These are phyloP conservation scores for Cutaneotrichosporon mucoides DNA, from an alignment of 1,284 basidiomycete genomes.

Conservation along the genomic window DNA sequence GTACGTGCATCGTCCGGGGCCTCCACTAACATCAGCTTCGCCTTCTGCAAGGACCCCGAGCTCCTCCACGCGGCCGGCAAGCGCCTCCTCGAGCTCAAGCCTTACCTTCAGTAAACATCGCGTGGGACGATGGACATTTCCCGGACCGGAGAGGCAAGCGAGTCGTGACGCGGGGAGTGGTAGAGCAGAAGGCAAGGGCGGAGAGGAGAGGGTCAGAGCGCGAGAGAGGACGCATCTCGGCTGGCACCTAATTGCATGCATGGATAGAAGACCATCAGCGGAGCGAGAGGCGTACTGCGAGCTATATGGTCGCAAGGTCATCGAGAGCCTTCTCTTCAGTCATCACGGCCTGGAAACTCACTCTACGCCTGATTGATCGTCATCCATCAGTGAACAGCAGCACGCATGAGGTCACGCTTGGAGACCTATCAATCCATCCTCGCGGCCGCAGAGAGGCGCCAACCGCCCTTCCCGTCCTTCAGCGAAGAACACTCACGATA, in stretches of 20 bases:
- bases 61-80: slow-evolving; percentile 73
- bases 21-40: slow-evolving; percentile 59
- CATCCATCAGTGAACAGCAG: no score
- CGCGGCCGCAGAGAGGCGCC: no score
- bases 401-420: no score
- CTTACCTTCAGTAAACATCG: background rate
- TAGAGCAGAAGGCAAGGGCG: background rate
- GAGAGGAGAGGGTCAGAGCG: background rate
- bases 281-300: no score
- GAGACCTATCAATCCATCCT: no score
- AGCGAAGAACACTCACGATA: no score
- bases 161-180: background rate
- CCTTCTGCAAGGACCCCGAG: slow-evolving; percentile 88
- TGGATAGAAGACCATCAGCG: background rate
- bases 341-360: no score
- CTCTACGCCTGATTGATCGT: no score
- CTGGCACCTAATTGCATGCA: background rate
- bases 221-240: background rate
- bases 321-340: no score
- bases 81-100: slow-evolving; percentile 64
- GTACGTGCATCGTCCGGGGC: slow-evolving; percentile 35
- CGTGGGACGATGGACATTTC: background rate
- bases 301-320: no score
- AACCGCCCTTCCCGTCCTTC: no score
- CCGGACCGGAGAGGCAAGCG: no score